Evolutionary conservation across 1,284 basidiomycete genomes (phyloP), one percentile per base, ranked within the genome.

Genomic region (Tilletia indica): DNA sequence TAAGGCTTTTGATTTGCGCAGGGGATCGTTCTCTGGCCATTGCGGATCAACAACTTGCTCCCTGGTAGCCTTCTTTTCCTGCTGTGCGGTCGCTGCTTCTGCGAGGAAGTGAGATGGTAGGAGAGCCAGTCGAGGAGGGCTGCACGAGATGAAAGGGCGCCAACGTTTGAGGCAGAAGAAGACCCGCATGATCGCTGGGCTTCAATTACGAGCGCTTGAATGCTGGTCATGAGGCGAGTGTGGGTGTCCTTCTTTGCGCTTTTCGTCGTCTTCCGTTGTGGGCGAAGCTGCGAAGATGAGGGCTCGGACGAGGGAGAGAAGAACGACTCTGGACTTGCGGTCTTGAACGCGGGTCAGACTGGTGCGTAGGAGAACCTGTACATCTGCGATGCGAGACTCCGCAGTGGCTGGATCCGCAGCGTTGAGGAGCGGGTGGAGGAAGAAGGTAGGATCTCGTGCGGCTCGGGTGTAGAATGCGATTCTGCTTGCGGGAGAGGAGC

Each of bases 341-440:
- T 94, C 93, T 63, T 89, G 86, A 86, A 93, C 93, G 77, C 90
- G 89, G 14, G 91, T 88, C 81, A 92, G 91, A 0, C 91, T 93
- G 61, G 89, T 85, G 0, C 90, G 90, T 64, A 94, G 85, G 1
- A 93, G 85, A 74, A 87, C 87, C 83, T 93, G 91, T 39, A 94
- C 83, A 79, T 93, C 92, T 82, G 21, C 87, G 87, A 80, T 93
- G 90, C 0, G 88, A 48, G 90, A 85, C 66, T 86, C 87, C 67
- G 93, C 86, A 42, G 74, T 72, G 5, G 73, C n/a, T 19, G 77
- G 73, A n/a, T 71, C 70, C 8, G 76, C 77, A 2, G 76, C 71
- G 38, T 75, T 70, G 39, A 69, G 67, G 25, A 78, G 73, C 34
- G 71, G 68, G 39, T 73, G 54, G 36, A 72, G 56, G n/a, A 81